A percentile compares a stretch with the other conserved stretches of the same genome.
Conservation (phyloP, 768 basidiomycete species). For the Leccinum obscurum region DNA sequence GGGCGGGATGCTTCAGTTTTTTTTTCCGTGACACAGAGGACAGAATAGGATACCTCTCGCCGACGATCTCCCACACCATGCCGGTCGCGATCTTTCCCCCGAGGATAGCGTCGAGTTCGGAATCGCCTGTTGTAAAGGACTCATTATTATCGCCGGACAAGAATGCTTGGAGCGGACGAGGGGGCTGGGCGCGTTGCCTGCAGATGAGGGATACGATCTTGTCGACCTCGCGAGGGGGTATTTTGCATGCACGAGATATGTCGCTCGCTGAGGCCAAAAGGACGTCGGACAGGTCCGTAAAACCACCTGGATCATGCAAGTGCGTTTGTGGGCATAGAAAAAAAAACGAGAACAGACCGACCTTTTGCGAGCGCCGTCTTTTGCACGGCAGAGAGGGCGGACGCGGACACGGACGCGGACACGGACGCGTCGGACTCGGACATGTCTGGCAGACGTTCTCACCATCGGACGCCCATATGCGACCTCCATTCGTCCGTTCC, state of each 20-base stretch:
- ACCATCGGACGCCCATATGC: slow-evolving; percentile 7
- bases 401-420: slow-evolving; percentile 13
- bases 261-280: slow-evolving; percentile 50
- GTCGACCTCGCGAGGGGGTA: slow-evolving; percentile 49
- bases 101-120: slow-evolving; percentile 61
- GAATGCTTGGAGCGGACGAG: slow-evolving; percentile 43
- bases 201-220: slow-evolving; percentile 53
- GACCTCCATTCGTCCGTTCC: slow-evolving; percentile 16
- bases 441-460: background rate
- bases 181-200: slow-evolving; percentile 38
- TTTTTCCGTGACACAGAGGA: background rate
- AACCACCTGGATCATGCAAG: slow-evolving; percentile 41
- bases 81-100: slow-evolving; percentile 81
- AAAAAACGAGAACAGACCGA: slow-evolving; percentile 13
- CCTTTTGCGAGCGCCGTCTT: slow-evolving; percentile 40
- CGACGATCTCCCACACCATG: slow-evolving; percentile 84
- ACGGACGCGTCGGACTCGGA: slow-evolving; percentile 12
- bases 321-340: background rate
- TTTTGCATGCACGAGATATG: slow-evolving; percentile 55
- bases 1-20: slow-evolving; percentile 10
- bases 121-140: slow-evolving; percentile 74
- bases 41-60: slow-evolving; percentile 69
- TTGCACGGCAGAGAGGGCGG: slow-evolving; percentile 32
- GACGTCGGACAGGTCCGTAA: slow-evolving; percentile 49
- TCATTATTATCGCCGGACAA: slow-evolving; percentile 40